Evolutionary conservation across 1,139 yeast genomes (phyloP).

Genomic region (Debaryomyces coudertii): DNA sequence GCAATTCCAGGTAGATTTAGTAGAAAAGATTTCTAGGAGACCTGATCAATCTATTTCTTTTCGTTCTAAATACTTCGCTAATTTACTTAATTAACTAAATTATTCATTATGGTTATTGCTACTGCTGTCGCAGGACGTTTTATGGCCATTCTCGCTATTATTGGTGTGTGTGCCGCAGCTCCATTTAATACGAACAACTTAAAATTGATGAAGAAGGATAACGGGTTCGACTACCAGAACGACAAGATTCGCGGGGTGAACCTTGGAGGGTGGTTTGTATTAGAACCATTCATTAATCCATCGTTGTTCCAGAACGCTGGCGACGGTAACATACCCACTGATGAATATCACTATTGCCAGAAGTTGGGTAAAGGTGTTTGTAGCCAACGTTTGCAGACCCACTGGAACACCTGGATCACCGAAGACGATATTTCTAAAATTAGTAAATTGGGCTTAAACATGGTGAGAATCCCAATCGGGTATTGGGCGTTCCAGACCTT

Average conservation of each 20-base stretch:
- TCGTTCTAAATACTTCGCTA: background rate
- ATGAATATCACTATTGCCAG: conserved; percentile 76
- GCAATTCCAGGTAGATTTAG: background rate
- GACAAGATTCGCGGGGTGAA: conserved; percentile 75
- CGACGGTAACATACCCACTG: conserved; percentile 61
- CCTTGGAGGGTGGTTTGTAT: conserved; percentile 90
- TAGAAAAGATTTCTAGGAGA: background rate
- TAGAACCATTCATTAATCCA: conserved; percentile 85
- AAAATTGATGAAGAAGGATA: conserved; percentile 11
- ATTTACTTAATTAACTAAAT: background rate
- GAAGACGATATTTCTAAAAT: conserved; percentile 73
- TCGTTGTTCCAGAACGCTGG: conserved; percentile 59
- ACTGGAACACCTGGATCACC: conserved; percentile 81
- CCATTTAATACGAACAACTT: background rate
- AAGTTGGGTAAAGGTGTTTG: conserved; percentile 67
- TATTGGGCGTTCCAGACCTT: conserved; percentile 86
- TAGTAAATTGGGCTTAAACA: conserved; percentile 69
- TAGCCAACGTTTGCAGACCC: conserved; percentile 52
- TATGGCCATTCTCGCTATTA: conserved; percentile 2
- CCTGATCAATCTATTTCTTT: background rate
- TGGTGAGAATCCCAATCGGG: conserved; percentile 90
- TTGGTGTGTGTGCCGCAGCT: conserved; percentile 6
- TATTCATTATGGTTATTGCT: conserved; percentile 3
- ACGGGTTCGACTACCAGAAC: conserved; percentile 49
- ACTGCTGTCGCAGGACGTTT: background rate